Percentiles rank a stretch among this genome's conserved stretches.
Conservation (phyloP, 306 rosid genomes). For the Vachellia pachyceras region DNA sequence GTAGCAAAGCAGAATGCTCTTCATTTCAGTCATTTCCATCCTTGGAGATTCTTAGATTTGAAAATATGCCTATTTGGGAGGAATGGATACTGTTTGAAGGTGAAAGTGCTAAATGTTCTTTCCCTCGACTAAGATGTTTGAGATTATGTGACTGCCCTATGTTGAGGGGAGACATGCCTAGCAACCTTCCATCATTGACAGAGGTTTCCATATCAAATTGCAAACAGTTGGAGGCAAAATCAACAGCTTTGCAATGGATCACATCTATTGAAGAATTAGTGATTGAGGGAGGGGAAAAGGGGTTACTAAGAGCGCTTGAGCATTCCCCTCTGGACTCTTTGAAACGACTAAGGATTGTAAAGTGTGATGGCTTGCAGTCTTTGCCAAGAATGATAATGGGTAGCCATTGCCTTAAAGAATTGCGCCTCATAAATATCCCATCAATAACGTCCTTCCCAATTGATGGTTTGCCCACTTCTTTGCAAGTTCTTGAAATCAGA, state of each 20-base stretch:
- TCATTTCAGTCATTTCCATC: constrained; percentile 25
- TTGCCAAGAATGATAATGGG: background rate
- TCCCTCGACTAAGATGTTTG: background rate
- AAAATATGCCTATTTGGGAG: background rate
- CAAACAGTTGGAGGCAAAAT: background rate
- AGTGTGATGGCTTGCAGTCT: background rate
- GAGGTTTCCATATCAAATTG: background rate
- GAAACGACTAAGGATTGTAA: background rate
- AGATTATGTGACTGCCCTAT: background rate
- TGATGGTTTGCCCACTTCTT: constrained; percentile 5
- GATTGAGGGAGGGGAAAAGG: background rate
- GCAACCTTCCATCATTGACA: background rate
- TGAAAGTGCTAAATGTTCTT: background rate
- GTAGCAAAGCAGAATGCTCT: background rate
- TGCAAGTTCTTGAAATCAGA: rapidly evolving
- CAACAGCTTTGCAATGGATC: background rate
- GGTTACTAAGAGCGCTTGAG: background rate
- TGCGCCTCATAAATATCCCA: background rate
- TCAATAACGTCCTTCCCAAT: background rate
- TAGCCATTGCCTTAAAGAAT: background rate
- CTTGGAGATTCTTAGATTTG: background rate
- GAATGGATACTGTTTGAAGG: constrained; percentile 10
- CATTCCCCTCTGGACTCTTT: background rate
- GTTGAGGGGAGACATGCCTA: background rate
- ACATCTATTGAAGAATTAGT: background rate